A percentile compares a stretch with the other conserved stretches of the same genome.
Conservation (phyloP, 2,329 filamentous ascomycete species). For the Aureobasidium sp. region DNA sequence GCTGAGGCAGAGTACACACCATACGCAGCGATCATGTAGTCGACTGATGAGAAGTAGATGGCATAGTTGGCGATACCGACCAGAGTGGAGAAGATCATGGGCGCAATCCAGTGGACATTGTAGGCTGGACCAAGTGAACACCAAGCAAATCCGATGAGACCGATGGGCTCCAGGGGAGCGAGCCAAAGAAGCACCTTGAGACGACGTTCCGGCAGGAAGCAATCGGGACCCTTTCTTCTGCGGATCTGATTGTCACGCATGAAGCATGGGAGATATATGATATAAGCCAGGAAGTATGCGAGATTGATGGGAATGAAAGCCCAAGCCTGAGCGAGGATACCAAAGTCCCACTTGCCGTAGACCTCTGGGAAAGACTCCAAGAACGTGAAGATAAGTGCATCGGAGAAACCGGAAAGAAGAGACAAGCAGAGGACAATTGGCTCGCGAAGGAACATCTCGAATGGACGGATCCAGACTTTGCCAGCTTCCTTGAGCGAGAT, state of each 20-base stretch:
- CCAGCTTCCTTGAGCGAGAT: constrained; percentile 46
- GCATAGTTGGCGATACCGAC: constrained; percentile 74
- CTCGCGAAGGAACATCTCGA: constrained; percentile 78
- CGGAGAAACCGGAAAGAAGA: constrained; percentile 76
- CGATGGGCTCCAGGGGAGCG: constrained; percentile 68
- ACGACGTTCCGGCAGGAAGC: constrained; percentile 68
- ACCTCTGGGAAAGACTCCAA: constrained; percentile 76
- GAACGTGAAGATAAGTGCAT: constrained; percentile 82
- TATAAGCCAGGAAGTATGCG: constrained; percentile 70
- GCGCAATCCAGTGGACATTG: constrained; percentile 70
- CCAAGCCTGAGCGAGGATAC: constrained; percentile 61
- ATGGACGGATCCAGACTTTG: constrained; percentile 67
- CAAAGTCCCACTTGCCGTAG: constrained; percentile 68
- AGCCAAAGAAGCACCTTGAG: constrained; percentile 71
- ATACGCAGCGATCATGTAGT: constrained; percentile 78
- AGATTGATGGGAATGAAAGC: constrained; percentile 66
- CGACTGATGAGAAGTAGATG: constrained; percentile 38
- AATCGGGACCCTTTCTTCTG: constrained; percentile 44
- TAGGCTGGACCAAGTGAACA: constrained; percentile 66
- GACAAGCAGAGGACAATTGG: constrained; percentile 78
- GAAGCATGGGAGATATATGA: constrained; percentile 60
- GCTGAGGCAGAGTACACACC: constrained; percentile 78
- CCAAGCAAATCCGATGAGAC: constrained; percentile 76
- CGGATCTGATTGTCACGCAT: constrained; percentile 58
- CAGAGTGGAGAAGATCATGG: constrained; percentile 69